Conservation (phyloP, 805 yeast genomes). For the Suhomyces vadensis region DNA sequence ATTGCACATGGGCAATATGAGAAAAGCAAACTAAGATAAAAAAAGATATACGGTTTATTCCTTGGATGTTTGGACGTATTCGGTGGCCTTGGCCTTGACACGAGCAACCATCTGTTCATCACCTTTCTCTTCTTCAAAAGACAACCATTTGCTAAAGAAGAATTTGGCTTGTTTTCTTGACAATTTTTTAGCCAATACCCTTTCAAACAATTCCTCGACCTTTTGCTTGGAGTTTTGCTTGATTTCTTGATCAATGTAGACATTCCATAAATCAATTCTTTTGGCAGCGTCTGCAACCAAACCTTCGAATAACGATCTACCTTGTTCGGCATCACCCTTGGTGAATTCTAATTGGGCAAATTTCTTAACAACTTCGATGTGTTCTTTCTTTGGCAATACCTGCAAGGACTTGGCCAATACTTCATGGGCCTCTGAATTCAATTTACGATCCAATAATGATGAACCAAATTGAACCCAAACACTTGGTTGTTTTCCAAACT, state of each 20-base stretch:
- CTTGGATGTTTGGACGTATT: conserved; percentile 51
- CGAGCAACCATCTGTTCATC: conserved; percentile 74
- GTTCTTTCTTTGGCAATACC: conserved; percentile 67
- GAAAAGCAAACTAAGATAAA: background rate
- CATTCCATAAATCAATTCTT: conserved; percentile 92
- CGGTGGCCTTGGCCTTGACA: conserved; percentile 89
- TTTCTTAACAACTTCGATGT: conserved; percentile 78
- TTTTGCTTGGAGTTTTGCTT: conserved; percentile 64
- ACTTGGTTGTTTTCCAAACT: conserved; percentile 67
- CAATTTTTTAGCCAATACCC: conserved; percentile 67
- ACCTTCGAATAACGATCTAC: conserved; percentile 92
- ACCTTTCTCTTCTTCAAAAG: conserved; percentile 67
- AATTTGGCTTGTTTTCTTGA: conserved; percentile 89
- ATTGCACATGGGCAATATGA: background rate
- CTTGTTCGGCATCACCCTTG: conserved; percentile 92
- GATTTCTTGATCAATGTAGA: conserved; percentile 90
- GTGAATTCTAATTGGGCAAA: conserved; percentile 86
- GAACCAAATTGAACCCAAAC: conserved; percentile 86
- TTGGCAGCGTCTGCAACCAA: conserved; percentile 85
- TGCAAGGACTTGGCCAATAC: conserved; percentile 75
- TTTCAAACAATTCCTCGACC: conserved; percentile 79
- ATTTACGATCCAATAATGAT: conserved; percentile 62
- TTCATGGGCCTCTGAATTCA: conserved; percentile 63
- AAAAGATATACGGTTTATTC: background rate
- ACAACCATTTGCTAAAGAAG: conserved; percentile 91